Evolutionary conservation across 2,329 filamentous ascomycete species (phyloP).

Genomic region (Rhynchosporium secalis): DNA sequence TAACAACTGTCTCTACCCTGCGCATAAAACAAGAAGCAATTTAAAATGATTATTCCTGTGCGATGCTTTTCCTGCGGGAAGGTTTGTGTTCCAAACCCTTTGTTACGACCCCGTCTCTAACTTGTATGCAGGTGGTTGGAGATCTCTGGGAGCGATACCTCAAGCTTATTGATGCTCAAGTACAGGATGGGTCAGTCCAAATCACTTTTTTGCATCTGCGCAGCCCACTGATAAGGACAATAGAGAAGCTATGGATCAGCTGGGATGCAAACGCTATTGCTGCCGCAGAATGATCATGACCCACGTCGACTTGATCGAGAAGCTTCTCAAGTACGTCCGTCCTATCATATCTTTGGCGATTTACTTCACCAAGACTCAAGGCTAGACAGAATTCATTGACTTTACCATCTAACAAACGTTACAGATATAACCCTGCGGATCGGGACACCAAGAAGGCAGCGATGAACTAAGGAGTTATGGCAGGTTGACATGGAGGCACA

Average conservation of each 20-base stretch:
- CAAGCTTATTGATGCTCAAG: conserved; percentile 76
- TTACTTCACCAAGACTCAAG: not conserved
- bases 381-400: conserved; percentile 1
- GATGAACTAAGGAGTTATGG: conserved; percentile 30
- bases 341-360: not conserved
- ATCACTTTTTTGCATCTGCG: conserved; percentile 3
- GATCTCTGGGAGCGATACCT: conserved; percentile 98
- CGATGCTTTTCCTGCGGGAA: conserved; percentile 99
- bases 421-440: conserved; percentile 51
- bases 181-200: conserved; percentile 68
- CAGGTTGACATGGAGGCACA: conserved; percentile 15
- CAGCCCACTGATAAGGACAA: conserved; percentile 25
- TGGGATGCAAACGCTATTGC: conserved; percentile 94
- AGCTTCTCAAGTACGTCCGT: conserved; percentile 77
- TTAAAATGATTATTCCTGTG: conserved; percentile 95
- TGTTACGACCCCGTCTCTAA: conserved; percentile 16
- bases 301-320: conserved; percentile 98
- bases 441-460: conserved; percentile 46
- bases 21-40: not conserved
- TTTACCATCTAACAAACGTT: conserved; percentile 22
- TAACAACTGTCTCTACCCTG: conserved; percentile 1
- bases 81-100: conserved; percentile 55
- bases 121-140: conserved; percentile 72
- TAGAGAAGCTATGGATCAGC: conserved; percentile 93
- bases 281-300: conserved; percentile 99